These are phyloP conservation scores for Blastobotrys mokoenaii DNA, from an alignment of 805 yeast species.

Conservation along the genomic window DNA sequence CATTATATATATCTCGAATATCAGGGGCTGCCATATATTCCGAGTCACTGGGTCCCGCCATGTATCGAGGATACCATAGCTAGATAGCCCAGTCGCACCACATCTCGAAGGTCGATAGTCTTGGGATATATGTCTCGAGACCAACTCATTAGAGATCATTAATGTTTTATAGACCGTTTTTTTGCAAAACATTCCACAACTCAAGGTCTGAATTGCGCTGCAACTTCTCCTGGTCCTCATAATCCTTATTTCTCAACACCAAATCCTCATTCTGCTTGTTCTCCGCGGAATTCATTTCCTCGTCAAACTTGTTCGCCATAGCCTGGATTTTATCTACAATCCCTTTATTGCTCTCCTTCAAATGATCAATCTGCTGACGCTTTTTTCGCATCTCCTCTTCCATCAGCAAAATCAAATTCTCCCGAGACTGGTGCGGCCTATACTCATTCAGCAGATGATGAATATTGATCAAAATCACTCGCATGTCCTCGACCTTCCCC, in stretches of 20 bases:
- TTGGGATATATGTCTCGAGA: too few species aligned
- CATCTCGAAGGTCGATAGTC: too few species aligned
- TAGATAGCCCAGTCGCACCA: too few species aligned
- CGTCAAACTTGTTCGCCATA: conserved; percentile 25
- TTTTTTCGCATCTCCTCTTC: conserved; percentile 49
- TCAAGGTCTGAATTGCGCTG: neutral
- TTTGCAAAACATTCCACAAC: too few species aligned
- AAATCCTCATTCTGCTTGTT: neutral
- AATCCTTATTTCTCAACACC: neutral
- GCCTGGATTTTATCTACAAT: conserved; percentile 32
- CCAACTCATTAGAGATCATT: too few species aligned
- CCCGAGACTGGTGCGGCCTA: conserved; percentile 92
- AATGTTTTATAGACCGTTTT: too few species aligned
- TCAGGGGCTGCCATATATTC: too few species aligned
- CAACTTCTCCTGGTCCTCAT: neutral
- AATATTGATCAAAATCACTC: conserved; percentile 74
- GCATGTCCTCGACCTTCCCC: conserved; percentile 65
- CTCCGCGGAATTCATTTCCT: neutral
- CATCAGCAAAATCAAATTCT: conserved; percentile 67
- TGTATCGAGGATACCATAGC: too few species aligned
- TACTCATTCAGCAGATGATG: conserved; percentile 89
- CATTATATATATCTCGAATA: too few species aligned
- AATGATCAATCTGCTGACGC: conserved; percentile 24
- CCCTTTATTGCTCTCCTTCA: conserved; percentile 33
- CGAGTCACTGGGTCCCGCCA: too few species aligned